A percentile compares a stretch with the other conserved stretches of the same genome.
These are phyloP conservation scores for Penicillium fimorum DNA, from an alignment of 495 filamentous ascomycete genomes.

Conservation along the genomic window DNA sequence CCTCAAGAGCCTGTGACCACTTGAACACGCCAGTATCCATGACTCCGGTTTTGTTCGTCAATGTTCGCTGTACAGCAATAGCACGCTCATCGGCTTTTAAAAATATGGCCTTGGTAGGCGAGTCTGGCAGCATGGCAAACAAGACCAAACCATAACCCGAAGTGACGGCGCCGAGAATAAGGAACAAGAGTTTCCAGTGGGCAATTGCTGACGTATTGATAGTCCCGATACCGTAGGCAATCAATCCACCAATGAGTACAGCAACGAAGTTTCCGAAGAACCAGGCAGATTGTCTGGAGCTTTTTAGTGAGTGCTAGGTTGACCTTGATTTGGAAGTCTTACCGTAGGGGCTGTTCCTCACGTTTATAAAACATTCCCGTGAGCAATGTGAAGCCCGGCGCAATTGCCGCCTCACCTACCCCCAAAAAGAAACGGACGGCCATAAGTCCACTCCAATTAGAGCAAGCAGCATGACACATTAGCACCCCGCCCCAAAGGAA, in stretches of 20 bases:
- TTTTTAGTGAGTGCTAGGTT: not conserved
- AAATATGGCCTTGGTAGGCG: slow-evolving; percentile 53
- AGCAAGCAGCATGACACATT: slow-evolving; percentile 47
- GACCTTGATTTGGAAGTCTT: slow-evolving; percentile 16
- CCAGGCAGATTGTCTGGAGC: slow-evolving; percentile 42
- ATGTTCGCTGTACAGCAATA: slow-evolving; percentile 29
- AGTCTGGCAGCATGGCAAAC: slow-evolving; percentile 53
- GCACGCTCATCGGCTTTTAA: slow-evolving; percentile 51
- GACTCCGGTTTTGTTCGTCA: slow-evolving; percentile 57
- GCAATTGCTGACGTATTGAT: slow-evolving; percentile 25
- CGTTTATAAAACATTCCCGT: slow-evolving; percentile 53
- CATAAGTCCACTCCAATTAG: slow-evolving; percentile 49
- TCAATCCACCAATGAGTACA: slow-evolving; percentile 56
- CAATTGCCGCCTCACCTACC: slow-evolving; percentile 54
- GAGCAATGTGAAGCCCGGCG: slow-evolving; percentile 34
- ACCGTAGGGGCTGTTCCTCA: slow-evolving; percentile 50
- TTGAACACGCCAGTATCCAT: slow-evolving; percentile 42
- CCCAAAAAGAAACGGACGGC: slow-evolving; percentile 55
- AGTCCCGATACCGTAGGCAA: slow-evolving; percentile 59
- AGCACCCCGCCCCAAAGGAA: slow-evolving; percentile 37
- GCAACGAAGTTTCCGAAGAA: slow-evolving; percentile 60
- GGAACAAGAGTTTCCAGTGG: slow-evolving; percentile 55
- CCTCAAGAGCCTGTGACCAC: slow-evolving; percentile 30
- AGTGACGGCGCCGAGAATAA: slow-evolving; percentile 59
- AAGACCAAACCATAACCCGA: slow-evolving; percentile 49